These are phyloP conservation scores for Sclerotinia borealis DNA, from an alignment of 2,329 filamentous ascomycete genomes.

Conservation along the genomic window DNA sequence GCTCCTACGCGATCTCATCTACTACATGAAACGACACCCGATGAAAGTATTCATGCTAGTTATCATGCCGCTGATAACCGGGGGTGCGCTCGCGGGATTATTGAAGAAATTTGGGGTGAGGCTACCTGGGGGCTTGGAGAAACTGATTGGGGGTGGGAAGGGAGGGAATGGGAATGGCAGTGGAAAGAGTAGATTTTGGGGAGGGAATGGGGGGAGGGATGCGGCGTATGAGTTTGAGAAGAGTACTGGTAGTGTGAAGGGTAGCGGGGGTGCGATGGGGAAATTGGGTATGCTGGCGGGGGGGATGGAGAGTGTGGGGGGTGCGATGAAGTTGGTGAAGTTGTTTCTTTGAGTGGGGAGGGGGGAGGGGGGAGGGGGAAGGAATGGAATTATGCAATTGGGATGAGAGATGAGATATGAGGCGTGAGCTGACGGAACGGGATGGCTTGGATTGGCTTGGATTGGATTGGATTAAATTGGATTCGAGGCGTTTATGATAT, in stretches of 20 bases:
- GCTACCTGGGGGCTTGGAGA: slow-evolving; percentile 59
- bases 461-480: background rate
- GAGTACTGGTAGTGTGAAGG: slow-evolving; percentile 24
- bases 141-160: slow-evolving; percentile 43
- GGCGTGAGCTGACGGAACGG: background rate
- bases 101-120: slow-evolving; percentile 74
- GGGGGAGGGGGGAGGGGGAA: background rate
- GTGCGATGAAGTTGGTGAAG: slow-evolving; percentile 30
- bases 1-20: slow-evolving; percentile 71
- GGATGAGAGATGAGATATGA: background rate
- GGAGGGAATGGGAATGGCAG: slow-evolving; percentile 7
- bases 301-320: slow-evolving; percentile 27
- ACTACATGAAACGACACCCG: slow-evolving; percentile 78
- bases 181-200: background rate
- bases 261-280: slow-evolving; percentile 17
- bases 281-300: slow-evolving; percentile 21
- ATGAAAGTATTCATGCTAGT: slow-evolving; percentile 83
- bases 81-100: slow-evolving; percentile 72
- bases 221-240: slow-evolving; percentile 12
- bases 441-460: no score
- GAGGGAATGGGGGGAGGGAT: background rate
- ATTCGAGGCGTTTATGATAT: background rate
- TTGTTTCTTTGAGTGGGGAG: slow-evolving; percentile 30
- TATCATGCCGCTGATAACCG: slow-evolving; percentile 79
- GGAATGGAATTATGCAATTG: background rate